A percentile compares a stretch with the other conserved stretches of the same genome.
These are phyloP conservation scores for Chernovozyma aurita DNA, from an alignment of 1,139 yeast species.

Conservation along the genomic window DNA sequence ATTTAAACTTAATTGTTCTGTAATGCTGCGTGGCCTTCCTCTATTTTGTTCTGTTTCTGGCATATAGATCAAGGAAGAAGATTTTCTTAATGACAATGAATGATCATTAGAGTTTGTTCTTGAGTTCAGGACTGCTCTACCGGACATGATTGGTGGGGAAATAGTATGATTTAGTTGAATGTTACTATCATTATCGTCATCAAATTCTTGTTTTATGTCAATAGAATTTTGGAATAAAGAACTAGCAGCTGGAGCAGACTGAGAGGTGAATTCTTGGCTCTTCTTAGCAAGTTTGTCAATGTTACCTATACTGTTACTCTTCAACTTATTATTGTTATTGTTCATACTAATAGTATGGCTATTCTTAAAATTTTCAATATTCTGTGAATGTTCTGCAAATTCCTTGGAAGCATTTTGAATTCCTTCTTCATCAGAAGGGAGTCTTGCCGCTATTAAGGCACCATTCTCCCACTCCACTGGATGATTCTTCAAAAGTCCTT, in stretches of 20 bases:
- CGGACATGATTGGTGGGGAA: constrained; percentile 1
- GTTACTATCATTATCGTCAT: constrained; percentile 3
- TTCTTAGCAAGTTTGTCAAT: not conserved
- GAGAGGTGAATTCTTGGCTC: not conserved
- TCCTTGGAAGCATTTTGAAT: constrained; percentile 21
- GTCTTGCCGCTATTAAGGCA: constrained; percentile 37
- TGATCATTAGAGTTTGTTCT: constrained; percentile 1
- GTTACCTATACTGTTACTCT: not conserved
- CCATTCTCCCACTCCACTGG: constrained; percentile 47
- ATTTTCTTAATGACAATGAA: constrained; percentile 1
- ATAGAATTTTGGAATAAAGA: constrained; percentile 5
- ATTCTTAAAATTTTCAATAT: constrained; percentile 8
- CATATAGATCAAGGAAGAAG: not conserved
- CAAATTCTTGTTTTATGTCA: constrained; percentile 2
- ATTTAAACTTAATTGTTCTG: constrained; percentile 12
- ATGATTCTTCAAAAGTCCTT: constrained; percentile 31
- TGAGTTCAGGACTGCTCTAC: not conserved
- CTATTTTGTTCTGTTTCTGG: not conserved
- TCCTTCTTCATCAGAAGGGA: constrained; percentile 15
- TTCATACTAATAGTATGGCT: not conserved
- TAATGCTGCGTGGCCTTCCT: constrained; percentile 6
- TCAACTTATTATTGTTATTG: not conserved
- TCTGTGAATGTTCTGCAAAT: constrained; percentile 29
- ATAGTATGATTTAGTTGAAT: constrained; percentile 3
- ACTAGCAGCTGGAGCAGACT: constrained; percentile 1